Evolutionary conservation across 345 rosid genomes (phyloP), one percentile per base, ranked within the genome.

Genomic region (Lepidium didymum): DNA sequence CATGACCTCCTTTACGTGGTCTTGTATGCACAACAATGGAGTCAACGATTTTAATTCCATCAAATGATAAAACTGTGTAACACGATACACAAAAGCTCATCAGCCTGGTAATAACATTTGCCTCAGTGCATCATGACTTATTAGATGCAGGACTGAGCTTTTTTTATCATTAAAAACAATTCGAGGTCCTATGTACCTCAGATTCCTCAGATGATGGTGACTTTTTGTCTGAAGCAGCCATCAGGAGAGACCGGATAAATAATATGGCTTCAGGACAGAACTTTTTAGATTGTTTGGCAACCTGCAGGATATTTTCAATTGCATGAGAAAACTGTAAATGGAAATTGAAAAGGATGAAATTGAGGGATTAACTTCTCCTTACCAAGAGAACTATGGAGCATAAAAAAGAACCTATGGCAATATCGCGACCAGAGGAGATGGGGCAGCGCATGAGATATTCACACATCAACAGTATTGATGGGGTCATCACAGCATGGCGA

Each of bases 381-480:
- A 94, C 99, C 68, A 75, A 75, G 52, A 89, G 90, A 83, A 91
- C 78, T 80, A 89, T 86, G 65, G 96, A 85, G 62, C 97, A 89
- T 65, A 94, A 63, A 81, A 89, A 86, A 66, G 97, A 87, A 63
- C 99, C 96, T 11, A 87, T 64, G 19, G 93, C 91, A 54, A 91
- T 74, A 82, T 91, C 97, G 74, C 85, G 88, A 53, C 95, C 95
- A 19, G 86, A 87, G 41, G 57, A 68, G 68, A 91, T 78, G 72
- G 88, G 96, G 73, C 95, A 89, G 4, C 95, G 95, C 93, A 85
- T 86, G 74, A 94, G 84, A 84, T 91, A 91, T 84, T 94, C 99
- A 74, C 93, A 83, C 91, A 91, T 91, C 82, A 89, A 78, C 68
- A 89, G 56, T 70, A 86, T 69, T 31, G 87, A 88, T 1, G 96